Base-by-base conservation (phyloP, 805 yeast species). In the Ascoidea tarda region DNA sequence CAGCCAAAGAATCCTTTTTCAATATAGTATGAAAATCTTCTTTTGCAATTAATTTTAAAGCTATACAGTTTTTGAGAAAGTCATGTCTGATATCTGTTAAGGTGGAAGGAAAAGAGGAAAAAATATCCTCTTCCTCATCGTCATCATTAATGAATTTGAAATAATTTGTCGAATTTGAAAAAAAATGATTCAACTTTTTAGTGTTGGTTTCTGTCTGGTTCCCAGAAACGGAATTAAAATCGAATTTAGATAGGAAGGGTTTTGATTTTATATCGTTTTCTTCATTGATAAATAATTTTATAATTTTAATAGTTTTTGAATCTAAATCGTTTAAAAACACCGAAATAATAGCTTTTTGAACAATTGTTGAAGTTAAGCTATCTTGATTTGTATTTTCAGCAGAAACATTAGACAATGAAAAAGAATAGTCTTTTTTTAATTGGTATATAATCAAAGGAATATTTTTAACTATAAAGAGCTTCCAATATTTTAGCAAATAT, bases 1-100 rank as follows among this genome's bases (percentile, higher is more conserved):
- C 73, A 6, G 71, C 61, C 44, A 66, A 64, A 14, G 69, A 69
- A 53, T 69, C 75, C 32, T 70, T 72, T 48, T 71, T 67, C 46
- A 71, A 57, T 33, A 67, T 65, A 6, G 64, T 60, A 49, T 62
- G 65, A 48, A 69, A 66, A 5, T 67, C 57, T 16, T 58, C 53
- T 6, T 62, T 59, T 1, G 71, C 69, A 16, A 73, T 66, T 6
- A 76, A 57, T 1, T 66, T 66, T 16, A 75, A 54, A 45, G 70
- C 68, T 12, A 74, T 65, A 53, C 78, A 67, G 32, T 72, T 66
- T 55, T 68, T 70, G n/a, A 77, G 59, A 51, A 77, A 74, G 42
- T 75, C 81, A 55, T 74, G 77, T 46, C 82, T 68, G 4, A 76
- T 66, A 59, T 76, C 81, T 10, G 66, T 62, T 6, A 71, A 69